A percentile compares a stretch with the other conserved stretches of the same genome.
Conservation (phyloP, 495 filamentous ascomycete species). For the Beverwykella pulmonaria region DNA sequence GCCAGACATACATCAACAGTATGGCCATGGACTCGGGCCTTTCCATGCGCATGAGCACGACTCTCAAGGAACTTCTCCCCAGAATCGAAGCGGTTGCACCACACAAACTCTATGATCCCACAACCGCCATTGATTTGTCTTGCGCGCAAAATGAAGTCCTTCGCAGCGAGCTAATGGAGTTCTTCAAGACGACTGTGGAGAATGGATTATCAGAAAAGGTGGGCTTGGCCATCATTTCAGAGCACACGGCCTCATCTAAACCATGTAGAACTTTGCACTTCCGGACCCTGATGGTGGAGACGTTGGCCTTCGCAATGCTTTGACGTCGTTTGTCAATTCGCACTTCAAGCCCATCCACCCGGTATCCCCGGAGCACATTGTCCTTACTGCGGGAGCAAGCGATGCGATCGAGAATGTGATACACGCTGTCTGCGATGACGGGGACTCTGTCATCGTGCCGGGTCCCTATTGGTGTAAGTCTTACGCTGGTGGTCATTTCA, state of each 20-base stretch:
- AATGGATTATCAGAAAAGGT: constrained; percentile 12
- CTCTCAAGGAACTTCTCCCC: constrained; percentile 4
- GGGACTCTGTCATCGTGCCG: constrained; percentile 33
- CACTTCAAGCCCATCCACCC: constrained; percentile 27
- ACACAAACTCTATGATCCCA: constrained; percentile 10
- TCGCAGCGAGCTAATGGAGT: constrained; percentile 21
- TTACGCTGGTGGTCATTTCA: neutral
- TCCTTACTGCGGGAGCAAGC: constrained; percentile 27
- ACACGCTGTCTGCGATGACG: constrained; percentile 32
- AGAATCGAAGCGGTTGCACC: neutral
- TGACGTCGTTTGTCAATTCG: constrained; percentile 29
- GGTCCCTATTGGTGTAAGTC: constrained; percentile 32
- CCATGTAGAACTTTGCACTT: constrained; percentile 11
- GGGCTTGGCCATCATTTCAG: neutral
- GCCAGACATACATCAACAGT: neutral
- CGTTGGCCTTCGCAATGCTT: constrained; percentile 4
- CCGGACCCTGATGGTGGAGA: constrained; percentile 16
- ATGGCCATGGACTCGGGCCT: constrained; percentile 17
- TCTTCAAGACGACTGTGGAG: constrained; percentile 31
- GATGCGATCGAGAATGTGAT: constrained; percentile 30
- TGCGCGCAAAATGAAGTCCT: constrained; percentile 26
- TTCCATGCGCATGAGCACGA: constrained; percentile 14
- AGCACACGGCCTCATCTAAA: neutral
- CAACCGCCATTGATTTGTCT: constrained; percentile 22
- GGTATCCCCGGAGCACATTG: constrained; percentile 21